These are phyloP conservation scores for Thymus mandschuricus DNA, from an alignment of 257 asterid species.

Conservation along the genomic window DNA sequence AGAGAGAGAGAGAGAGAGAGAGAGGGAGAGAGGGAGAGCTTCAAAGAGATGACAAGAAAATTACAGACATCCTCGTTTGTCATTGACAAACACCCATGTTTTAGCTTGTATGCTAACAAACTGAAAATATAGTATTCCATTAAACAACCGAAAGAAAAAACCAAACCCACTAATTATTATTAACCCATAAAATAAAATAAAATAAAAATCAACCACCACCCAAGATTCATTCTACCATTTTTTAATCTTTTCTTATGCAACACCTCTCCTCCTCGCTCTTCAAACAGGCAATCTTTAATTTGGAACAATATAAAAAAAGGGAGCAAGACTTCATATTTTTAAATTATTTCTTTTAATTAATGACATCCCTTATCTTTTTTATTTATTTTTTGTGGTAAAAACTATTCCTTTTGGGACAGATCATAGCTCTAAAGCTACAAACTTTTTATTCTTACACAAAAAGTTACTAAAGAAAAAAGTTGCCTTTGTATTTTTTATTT, in stretches of 20 bases:
- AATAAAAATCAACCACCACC: slow-evolving; percentile 19
- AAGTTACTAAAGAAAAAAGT: slow-evolving; percentile 4
- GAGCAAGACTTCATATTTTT: background rate
- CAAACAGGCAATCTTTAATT: slow-evolving; percentile 27
- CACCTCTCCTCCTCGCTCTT: slow-evolving; percentile 23
- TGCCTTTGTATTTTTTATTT: slow-evolving; percentile 29
- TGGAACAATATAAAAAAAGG: background rate
- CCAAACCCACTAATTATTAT: slow-evolving; percentile 10
- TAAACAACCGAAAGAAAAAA: slow-evolving; percentile 5
- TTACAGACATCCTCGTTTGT: slow-evolving; percentile 32
- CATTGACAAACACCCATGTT: slow-evolving; percentile 33
- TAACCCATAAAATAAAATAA: background rate
- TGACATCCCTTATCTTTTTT: no score
- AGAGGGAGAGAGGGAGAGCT: slow-evolving; percentile 27
- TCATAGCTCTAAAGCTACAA: slow-evolving; percentile 15
- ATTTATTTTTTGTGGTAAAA: slow-evolving; percentile 12
- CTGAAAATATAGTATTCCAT: background rate
- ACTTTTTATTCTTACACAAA: slow-evolving; percentile 22
- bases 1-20: background rate
- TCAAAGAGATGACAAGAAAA: slow-evolving; percentile 21
- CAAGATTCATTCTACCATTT: slow-evolving; percentile 25
- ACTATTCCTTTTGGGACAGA: slow-evolving; percentile 29
- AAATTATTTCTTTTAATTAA: background rate
- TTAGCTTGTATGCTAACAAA: slow-evolving; percentile 19
- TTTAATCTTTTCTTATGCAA: slow-evolving; percentile 18